Base-by-base conservation (phyloP, 2,329 filamentous ascomycete species). In the Fusarium pseudonygamai region DNA sequence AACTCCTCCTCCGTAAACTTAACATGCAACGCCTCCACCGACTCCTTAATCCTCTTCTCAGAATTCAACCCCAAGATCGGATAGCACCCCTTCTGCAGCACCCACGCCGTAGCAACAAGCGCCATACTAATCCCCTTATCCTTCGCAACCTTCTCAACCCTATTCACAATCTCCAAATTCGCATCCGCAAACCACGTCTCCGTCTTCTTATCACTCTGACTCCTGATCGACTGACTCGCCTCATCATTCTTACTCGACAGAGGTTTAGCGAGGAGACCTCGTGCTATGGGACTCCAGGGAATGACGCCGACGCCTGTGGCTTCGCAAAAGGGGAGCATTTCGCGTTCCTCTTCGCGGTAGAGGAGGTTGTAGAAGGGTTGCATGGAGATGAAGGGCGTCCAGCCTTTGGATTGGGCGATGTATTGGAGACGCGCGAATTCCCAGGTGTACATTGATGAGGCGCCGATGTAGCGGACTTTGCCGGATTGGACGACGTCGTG, bases 81-180 rank as follows among this genome's bases (percentile, higher is more conserved):
- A 69, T 85, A 88, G 20, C 85, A 82, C 1, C 86, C 85, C 37
- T 86, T 84, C 58, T 86, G 84, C 72, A 88, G 81, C 60, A 87
- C 85, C 91, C 92, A 93, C 1, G 91, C 91, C 47, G 92, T 85
- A 0, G 91, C 87, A 9, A 93, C 87, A 63, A 91, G 87, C 49
- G 88, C 87, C 87, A 93, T 93, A 71, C 85, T 88, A 78, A 88
- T 86, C 2, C 83, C 86, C 72, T 86, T 86, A 80, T 89, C 89
- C 70, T 85, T 83, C 0, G 90, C 88, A 20, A 92, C 72, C 78
- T 91, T 87, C 79, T 91, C 85, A 5, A 83, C 76, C 13, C 80
- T 60, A 69, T 80, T 69, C 47, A 83, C 74, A 50, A 83, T 79
- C 20, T 77, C 75, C 45, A 76, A 13, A 28, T 77, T 79, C 3